A percentile compares a stretch with the other conserved stretches of the same genome.
These are phyloP conservation scores for Coemansia sp. DNA, from an alignment of 192 early-diverging fungal species.

Conservation along the genomic window DNA sequence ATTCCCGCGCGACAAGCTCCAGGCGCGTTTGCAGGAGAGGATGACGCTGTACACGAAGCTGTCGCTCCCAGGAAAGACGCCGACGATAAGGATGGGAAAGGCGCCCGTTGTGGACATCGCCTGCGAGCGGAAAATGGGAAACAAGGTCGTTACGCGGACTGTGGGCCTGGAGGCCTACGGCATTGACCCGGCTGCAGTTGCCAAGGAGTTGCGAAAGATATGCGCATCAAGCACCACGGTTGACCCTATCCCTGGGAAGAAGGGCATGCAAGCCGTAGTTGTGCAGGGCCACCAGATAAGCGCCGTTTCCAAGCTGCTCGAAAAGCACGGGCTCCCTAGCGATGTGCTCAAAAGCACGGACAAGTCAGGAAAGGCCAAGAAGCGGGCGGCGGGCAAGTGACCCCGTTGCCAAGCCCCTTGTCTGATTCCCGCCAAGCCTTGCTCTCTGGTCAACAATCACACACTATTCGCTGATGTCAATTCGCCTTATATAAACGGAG, in stretches of 20 bases:
- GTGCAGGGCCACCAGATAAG: slow-evolving; percentile 47
- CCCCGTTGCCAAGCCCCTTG: background rate
- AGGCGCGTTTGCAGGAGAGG: slow-evolving; percentile 34
- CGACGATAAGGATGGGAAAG: slow-evolving; percentile 17
- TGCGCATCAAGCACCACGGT: slow-evolving; percentile 44
- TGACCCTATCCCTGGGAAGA: slow-evolving; percentile 33
- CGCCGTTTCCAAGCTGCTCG: slow-evolving; percentile 23
- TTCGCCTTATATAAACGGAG: too few species aligned
- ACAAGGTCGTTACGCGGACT: slow-evolving; percentile 39
- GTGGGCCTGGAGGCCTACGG: slow-evolving; percentile 38
- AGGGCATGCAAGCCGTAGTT: slow-evolving; percentile 18
- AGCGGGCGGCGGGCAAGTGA: slow-evolving; percentile 1
- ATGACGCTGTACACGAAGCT: slow-evolving; percentile 45
- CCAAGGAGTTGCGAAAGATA: slow-evolving; percentile 31
- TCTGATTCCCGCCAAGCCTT: too few species aligned
- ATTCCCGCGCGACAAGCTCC: slow-evolving; percentile 56
- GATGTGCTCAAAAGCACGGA: slow-evolving; percentile 24
- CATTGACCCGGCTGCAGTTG: slow-evolving; percentile 21
- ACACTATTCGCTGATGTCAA: too few species aligned
- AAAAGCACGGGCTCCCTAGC: slow-evolving; percentile 19
- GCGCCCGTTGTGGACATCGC: slow-evolving; percentile 23
- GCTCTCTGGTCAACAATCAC: too few species aligned
- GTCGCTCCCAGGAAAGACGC: slow-evolving; percentile 8
- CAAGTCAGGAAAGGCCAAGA: slow-evolving; percentile 40
- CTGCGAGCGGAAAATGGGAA: slow-evolving; percentile 46